Conservation (phyloP, 2,329 filamentous ascomycete species). For the Claviceps paspali region DNA sequence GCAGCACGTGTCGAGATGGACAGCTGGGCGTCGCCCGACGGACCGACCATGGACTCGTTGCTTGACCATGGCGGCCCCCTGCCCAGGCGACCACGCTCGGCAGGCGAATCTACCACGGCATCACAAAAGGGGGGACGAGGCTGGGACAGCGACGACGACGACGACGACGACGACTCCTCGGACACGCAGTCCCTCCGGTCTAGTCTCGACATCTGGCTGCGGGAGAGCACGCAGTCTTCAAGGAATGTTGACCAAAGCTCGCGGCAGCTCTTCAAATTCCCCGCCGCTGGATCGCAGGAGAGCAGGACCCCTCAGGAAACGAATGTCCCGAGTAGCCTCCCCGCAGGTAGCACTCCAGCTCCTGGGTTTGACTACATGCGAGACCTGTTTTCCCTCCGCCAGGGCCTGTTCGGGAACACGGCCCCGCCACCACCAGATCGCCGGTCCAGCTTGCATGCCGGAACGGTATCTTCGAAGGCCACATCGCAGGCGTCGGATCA, state of each 20-base stretch:
- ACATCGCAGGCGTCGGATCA: constrained; percentile 8
- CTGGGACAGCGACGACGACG: constrained; percentile 29
- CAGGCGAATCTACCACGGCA: constrained; percentile 26
- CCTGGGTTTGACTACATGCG: constrained; percentile 26
- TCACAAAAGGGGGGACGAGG: constrained; percentile 24
- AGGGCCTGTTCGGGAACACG: constrained; percentile 21
- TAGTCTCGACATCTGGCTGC: constrained; percentile 43
- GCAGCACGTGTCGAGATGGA: background rate
- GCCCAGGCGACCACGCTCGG: constrained; percentile 29
- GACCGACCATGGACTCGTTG: constrained; percentile 4
- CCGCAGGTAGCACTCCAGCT: constrained; percentile 11
- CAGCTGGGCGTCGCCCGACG: constrained; percentile 4
- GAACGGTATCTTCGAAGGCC: constrained; percentile 20
- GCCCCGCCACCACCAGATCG: constrained; percentile 35
- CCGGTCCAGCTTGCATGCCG: constrained; percentile 37
- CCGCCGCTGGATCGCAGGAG: constrained; percentile 18
- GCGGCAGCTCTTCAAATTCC: constrained; percentile 41
- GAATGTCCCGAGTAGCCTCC: constrained; percentile 21
- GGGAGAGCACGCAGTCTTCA: constrained; percentile 31
- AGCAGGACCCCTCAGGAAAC: constrained; percentile 35
- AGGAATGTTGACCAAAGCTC: constrained; percentile 19
- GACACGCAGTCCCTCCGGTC: constrained; percentile 28
- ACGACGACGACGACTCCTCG: constrained; percentile 23
- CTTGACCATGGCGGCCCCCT: constrained; percentile 9
- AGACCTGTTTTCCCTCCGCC: constrained; percentile 28